Evolutionary conservation across 1,139 yeast genomes (phyloP), one percentile per base, ranked within the genome.

Genomic region (Blastobotrys raffinosifermentans): DNA sequence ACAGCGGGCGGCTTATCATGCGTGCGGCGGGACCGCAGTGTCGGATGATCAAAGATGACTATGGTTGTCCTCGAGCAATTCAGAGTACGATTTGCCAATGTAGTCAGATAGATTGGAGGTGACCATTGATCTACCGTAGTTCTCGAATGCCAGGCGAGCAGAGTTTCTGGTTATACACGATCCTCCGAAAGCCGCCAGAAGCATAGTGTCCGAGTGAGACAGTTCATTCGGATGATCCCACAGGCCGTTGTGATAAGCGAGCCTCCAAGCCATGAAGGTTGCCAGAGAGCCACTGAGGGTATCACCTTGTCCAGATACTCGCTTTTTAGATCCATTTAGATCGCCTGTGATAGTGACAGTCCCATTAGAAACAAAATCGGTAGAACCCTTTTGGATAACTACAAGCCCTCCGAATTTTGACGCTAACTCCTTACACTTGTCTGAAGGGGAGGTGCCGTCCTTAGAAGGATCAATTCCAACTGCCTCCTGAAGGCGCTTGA

Each of bases 301-400:
- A 51, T 84, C 94, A 9, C 94, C 94, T 59, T 84, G 94, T 0
- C 94, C 94, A n/a, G 93, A 89, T 7, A 80, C 86, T 19, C 94
- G 67, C 49, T 80, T 79, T 37, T 62, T 58, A 10, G 91, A 80
- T 0, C 97, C 97, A 14, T 58, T 50, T 16, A 66, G 54, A 29
- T 53, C 49, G 35, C 54, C 57, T 2, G 34, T 34, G 19, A 62
- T 39, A 0, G 55, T 48, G 4, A 26, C 31, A 3, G 36, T 29
- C 4, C 73, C 73, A 39, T 70, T 66, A 10, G 77, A 81, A 18
- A 87, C 80, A 29, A 72, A 48, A 52, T 91, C 98, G 2, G 50
- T 50, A 1, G 52, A 46, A 1, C 96, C 96, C 58, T 91, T 91
- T 35, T 83, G 74, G 13, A 91, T 61, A 14, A 91, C 66, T 0